These are phyloP conservation scores for Balamuthia mandrillaris DNA, from an alignment of 208 protist genomes.

Conservation along the genomic window DNA sequence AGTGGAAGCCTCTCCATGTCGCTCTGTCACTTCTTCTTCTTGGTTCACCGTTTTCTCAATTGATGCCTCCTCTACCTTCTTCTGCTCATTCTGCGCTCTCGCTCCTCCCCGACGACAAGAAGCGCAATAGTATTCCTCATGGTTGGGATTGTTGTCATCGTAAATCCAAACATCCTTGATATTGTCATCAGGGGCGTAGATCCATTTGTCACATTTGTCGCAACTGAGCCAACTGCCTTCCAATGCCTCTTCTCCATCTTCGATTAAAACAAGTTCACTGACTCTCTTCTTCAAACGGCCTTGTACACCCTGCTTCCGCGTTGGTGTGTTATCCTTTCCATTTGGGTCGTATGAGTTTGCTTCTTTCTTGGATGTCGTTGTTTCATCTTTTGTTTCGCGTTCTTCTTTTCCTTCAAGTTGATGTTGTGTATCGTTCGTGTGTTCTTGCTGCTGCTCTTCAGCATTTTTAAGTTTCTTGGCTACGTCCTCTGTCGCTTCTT, in stretches of 20 bases:
- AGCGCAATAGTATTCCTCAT: background rate
- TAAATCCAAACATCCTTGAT: background rate
- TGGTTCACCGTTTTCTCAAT: too few species aligned
- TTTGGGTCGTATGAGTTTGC: background rate
- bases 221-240: background rate
- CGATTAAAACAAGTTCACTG: background rate
- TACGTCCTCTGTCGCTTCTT: background rate
- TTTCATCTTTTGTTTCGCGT: background rate
- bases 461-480: background rate
- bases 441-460: too few species aligned
- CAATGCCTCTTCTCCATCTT: background rate
- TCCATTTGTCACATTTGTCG: background rate
- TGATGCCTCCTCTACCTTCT: too few species aligned
- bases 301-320: background rate
- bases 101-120: too few species aligned
- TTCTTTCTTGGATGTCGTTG: background rate
- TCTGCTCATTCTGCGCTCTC: too few species aligned
- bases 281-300: background rate
- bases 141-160: background rate
- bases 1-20: too few species aligned
- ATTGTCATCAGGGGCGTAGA: background rate
- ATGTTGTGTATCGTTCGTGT: too few species aligned
- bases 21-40: too few species aligned
- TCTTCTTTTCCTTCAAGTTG: background rate
- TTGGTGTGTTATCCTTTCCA: background rate